Evolutionary conservation across 2,329 filamentous ascomycete genomes (phyloP).

Genomic region (Botryotinia calthae): DNA sequence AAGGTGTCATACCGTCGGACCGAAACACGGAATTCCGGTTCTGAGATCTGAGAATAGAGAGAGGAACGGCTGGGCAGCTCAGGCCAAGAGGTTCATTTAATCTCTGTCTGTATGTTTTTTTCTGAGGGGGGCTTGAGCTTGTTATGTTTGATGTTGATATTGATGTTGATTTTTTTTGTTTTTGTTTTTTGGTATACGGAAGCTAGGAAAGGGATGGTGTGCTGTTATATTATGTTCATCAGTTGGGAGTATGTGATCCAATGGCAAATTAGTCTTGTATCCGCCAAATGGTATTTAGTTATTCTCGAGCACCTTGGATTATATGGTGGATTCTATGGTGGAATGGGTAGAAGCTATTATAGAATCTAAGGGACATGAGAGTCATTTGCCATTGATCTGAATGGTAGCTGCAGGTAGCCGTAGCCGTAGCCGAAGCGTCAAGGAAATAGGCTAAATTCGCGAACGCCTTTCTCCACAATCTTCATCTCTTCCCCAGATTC

Average conservation of each 20-base stretch:
- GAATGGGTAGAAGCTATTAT: no score
- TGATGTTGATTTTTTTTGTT: no score
- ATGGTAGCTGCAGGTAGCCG: background rate
- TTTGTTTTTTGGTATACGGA: background rate
- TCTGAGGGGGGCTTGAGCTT: background rate
- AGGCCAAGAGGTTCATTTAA: background rate
- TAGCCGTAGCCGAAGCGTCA: background rate
- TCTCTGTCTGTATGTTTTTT: no score
- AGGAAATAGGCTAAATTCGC: conserved; percentile 8
- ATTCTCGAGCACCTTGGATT: no score
- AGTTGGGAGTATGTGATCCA: background rate
- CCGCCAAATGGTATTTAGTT: no score
- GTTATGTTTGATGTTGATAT: no score
- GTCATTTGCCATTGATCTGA: background rate
- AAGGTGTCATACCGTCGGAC: background rate
- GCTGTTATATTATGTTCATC: no score
- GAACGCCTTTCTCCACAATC: background rate
- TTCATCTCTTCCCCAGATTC: conserved; percentile 13
- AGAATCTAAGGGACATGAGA: no score
- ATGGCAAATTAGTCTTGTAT: no score
- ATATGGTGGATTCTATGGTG: no score
- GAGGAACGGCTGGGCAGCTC: background rate
- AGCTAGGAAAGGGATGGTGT: background rate
- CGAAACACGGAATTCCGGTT: background rate
- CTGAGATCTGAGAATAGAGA: background rate